Evolutionary conservation across 78 protist genomes (phyloP).

Genomic region (Dictyostelium firmibasis): DNA sequence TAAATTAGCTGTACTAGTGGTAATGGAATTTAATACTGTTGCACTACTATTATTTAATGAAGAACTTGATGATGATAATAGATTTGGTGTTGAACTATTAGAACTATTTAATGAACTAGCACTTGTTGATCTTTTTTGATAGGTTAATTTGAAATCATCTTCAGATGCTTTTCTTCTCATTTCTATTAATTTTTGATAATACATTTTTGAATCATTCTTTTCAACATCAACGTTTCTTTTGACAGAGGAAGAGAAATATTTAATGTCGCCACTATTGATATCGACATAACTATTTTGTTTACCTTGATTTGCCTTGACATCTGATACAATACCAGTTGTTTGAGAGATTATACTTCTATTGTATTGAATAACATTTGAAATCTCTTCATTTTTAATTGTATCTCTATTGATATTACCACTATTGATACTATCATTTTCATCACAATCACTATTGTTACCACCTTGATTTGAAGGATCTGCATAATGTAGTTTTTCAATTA

Average conservation of each 20-base stretch:
- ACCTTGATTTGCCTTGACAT: not conserved
- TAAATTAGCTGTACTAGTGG: not conserved
- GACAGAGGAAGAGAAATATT: constrained; percentile 59
- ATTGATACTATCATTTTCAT: not conserved
- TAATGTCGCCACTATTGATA: constrained; percentile 19
- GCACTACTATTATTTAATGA: not conserved
- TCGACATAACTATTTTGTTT: not conserved
- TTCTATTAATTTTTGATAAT: constrained; percentile 57
- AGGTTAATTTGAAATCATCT: not conserved
- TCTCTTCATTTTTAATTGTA: not conserved
- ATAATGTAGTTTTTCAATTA: constrained; percentile 12
- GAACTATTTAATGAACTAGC: not conserved
- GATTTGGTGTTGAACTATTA: not conserved
- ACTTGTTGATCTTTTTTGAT: not conserved
- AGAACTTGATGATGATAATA: not conserved
- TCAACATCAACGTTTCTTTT: constrained; percentile 70
- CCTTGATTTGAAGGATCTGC: constrained; percentile 11
- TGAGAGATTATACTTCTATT: not conserved
- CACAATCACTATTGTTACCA: not conserved
- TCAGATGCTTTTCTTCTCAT: constrained; percentile 18
- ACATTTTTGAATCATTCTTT: constrained; percentile 47
- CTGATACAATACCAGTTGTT: not conserved
- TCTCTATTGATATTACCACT: not conserved
- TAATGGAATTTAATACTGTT: not conserved
- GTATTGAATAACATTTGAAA: not conserved